These are phyloP conservation scores for Puccinia hordei DNA, from an alignment of 1,284 basidiomycete species.

Conservation along the genomic window DNA sequence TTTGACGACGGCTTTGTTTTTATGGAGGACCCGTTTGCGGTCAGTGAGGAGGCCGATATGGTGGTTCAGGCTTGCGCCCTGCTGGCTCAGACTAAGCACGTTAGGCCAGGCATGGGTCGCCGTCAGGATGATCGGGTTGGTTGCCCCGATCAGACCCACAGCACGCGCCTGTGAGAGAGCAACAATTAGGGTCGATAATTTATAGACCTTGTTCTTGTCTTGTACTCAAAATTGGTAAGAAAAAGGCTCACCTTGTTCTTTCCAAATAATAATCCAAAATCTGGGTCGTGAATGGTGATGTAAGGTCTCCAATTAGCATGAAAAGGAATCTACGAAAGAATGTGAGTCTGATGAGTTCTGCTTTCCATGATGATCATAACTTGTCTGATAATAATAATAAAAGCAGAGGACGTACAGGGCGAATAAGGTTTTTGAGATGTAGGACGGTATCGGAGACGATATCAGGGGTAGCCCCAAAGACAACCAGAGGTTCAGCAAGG, in stretches of 20 bases:
- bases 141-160: constrained; percentile 83
- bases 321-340: constrained; percentile 63
- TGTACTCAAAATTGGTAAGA: no score
- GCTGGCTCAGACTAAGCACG: constrained; percentile 66
- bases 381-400: no score
- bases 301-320: constrained; percentile 87
- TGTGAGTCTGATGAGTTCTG: no score
- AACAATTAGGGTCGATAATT: no score
- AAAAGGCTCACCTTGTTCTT: constrained; percentile 58
- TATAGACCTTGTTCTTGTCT: no score
- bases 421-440: constrained; percentile 74
- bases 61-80: constrained; percentile 32
- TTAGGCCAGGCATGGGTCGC: constrained; percentile 92
- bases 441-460: constrained; percentile 75
- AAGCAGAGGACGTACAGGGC: constrained; percentile 71
- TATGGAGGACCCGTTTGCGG: constrained; percentile 38
- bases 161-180: constrained; percentile 82
- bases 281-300: constrained; percentile 91
- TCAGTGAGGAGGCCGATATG: constrained; percentile 37
- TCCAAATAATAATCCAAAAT: constrained; percentile 75
- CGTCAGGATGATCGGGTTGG: constrained; percentile 89
- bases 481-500: constrained; percentile 80
- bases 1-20: constrained; percentile 42
- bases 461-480: constrained; percentile 76
- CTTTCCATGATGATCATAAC: no score